Base-by-base conservation (phyloP, 2,329 filamentous ascomycete genomes). In the Aspergillus costaricaensis region DNA sequence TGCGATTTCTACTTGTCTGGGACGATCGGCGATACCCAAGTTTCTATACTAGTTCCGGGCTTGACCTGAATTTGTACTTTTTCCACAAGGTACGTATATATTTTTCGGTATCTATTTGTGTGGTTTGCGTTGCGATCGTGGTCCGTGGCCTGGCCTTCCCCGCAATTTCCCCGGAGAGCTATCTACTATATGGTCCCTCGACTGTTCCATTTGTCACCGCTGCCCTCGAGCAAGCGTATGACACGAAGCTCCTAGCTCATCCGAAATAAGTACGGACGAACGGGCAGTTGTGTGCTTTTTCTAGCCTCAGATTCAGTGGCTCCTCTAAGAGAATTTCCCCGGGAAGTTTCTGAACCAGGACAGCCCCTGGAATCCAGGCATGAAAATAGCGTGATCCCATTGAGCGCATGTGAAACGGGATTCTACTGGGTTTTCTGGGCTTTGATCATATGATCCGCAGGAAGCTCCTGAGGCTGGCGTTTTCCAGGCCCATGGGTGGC, bases 11-110 rank as follows among this genome's bases (percentile, higher is more conserved):
- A 58, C 54, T 57, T 56, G 60, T 52, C 47, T 43, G 57, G 61
- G 49, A 61, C 43, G 62, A 58, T 56, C 56, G 43, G 55, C 57
- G 60, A 65, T 63, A 61, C 53, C 41, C 50, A 48, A 36, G 44
- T 56, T 61, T 14, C 47, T 63, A 57, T 56, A 61, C 55, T 58
- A 53, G 54, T 53, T 65, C 39, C 58, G 53, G 54, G 60, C 52
- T 59, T 41, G 43, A 58, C 57, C 55, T 52, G 51, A 57, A 59
- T 62, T 60, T 67, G 58, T 62, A 60, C 52, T 62, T 51, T 58
- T 52, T 21, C 61, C 61, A 21, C 50, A 61, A 62, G 67, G 67
- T 68, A 68, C 49, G 67, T 64, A 17, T 47, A 21, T 36, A 27
- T 23, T 23, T 6, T 15, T 25, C 3, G 5, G 14, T 55, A 27